phyloP scores from a whole-genome alignment of 1,284 basidiomycete genomes.

The Mycosarcoma maydis region DNA sequence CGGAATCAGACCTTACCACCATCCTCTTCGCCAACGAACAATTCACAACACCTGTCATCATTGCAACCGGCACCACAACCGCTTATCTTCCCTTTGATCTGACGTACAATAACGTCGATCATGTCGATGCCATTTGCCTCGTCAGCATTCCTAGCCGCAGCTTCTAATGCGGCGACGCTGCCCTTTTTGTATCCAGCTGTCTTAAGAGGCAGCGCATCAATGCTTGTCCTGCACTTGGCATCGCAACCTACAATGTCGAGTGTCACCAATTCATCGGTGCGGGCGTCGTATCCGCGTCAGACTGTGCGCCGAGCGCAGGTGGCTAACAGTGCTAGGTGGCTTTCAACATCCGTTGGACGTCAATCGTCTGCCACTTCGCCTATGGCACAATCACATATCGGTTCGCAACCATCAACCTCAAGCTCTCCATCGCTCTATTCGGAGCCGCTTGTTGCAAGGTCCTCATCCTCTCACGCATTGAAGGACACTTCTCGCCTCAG shows the following conservation, averaged over 20 bases:
- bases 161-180: slow-evolving; percentile 22
- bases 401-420: slow-evolving; percentile 6
- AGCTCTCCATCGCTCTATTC: slow-evolving; percentile 1
- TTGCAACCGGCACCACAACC: too few species aligned
- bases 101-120: background rate
- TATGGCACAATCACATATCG: slow-evolving; percentile 7
- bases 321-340: slow-evolving; percentile 5
- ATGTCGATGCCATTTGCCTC: slow-evolving; percentile 20
- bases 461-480: background rate
- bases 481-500: background rate
- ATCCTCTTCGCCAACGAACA: slow-evolving; percentile 3
- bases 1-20: background rate
- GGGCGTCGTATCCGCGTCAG: slow-evolving; percentile 15
- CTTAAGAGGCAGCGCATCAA: slow-evolving; percentile 11
- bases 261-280: background rate
- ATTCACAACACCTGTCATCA: too few species aligned
- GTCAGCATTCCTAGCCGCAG: slow-evolving; percentile 4
- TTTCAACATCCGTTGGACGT: slow-evolving; percentile 7
- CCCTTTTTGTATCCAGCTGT: slow-evolving; percentile 35
- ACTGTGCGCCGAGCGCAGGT: background rate
- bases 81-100: background rate
- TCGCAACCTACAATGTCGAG: slow-evolving; percentile 4
- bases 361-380: slow-evolving; percentile 19
- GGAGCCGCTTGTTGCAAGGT: slow-evolving; percentile 4
- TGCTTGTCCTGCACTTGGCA: background rate